phyloP scores from a whole-genome alignment of 2,329 filamentous ascomycete species.

The Stemphylium beticola region DNA sequence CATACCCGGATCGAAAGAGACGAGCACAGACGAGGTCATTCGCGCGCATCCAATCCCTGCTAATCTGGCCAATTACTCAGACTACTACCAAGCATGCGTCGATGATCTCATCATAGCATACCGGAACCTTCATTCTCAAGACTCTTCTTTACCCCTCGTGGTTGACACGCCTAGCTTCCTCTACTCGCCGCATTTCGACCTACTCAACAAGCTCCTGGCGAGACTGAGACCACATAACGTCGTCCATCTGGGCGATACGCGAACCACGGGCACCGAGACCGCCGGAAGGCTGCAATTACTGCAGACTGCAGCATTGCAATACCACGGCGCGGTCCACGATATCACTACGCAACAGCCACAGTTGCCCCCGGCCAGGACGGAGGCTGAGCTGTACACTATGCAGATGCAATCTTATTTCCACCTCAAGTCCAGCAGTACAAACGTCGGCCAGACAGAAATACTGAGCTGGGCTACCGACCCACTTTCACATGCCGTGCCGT shows the following conservation, averaged over 20 bases:
- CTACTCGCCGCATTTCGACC: constrained; percentile 70
- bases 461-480: constrained; percentile 61
- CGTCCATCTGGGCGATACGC: constrained; percentile 64
- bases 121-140: constrained; percentile 51
- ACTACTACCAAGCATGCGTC: constrained; percentile 69
- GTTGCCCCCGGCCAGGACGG: constrained; percentile 58
- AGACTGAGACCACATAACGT: constrained; percentile 65
- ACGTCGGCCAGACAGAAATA: constrained; percentile 17
- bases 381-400: constrained; percentile 73
- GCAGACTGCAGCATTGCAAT: constrained; percentile 46
- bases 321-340: constrained; percentile 53
- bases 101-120: constrained; percentile 68
- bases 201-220: constrained; percentile 65
- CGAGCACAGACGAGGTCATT: constrained; percentile 52
- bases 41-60: constrained; percentile 71
- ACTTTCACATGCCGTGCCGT: constrained; percentile 64
- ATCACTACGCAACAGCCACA: constrained; percentile 62
- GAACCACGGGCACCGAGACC: constrained; percentile 60
- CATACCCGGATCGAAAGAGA: constrained; percentile 20
- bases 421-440: constrained; percentile 24
- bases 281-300: constrained; percentile 63
- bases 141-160: constrained; percentile 62
- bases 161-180: constrained; percentile 80
- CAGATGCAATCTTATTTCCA: constrained; percentile 85
- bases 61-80: constrained; percentile 69